A percentile compares a stretch with the other conserved stretches of the same genome.
phyloP scores from a whole-genome alignment of 495 filamentous ascomycete species.

The Poronia punctata region DNA sequence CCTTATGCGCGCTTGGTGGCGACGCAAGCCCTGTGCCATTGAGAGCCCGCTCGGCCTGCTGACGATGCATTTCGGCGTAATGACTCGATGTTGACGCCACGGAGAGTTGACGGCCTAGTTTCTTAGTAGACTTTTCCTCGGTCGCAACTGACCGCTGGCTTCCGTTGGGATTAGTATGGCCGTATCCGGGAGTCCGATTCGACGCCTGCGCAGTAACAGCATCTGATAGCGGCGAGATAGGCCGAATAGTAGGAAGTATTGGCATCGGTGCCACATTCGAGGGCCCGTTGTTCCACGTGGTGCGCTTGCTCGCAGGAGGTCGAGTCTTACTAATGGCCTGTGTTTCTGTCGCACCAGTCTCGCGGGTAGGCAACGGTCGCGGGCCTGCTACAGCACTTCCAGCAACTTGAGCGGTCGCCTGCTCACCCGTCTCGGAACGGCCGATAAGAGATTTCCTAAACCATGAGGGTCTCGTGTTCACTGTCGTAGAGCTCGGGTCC shows the following conservation, averaged over 20 bases:
- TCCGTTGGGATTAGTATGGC: conserved; percentile 33
- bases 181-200: conserved; percentile 41
- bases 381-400: conserved; percentile 30
- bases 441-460: conserved; percentile 89
- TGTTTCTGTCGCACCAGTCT: conserved; percentile 45
- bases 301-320: conserved; percentile 61
- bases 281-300: conserved; percentile 76
- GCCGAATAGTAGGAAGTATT: conserved; percentile 91
- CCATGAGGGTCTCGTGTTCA: conserved; percentile 87
- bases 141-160: conserved; percentile 21
- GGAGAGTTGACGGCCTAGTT: conserved; percentile 92
- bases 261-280: conserved; percentile 91
- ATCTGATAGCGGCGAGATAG: conserved; percentile 88
- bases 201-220: conserved; percentile 83
- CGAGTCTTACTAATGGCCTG: conserved; percentile 50
- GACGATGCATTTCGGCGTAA: conserved; percentile 75
- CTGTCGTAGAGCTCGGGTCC: conserved; percentile 56
- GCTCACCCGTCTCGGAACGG: conserved; percentile 42
- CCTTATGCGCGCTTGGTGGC: conserved; percentile 65
- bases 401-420: conserved; percentile 11
- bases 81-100: conserved; percentile 91
- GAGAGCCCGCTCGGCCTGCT: conserved; percentile 84
- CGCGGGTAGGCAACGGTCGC: conserved; percentile 53
- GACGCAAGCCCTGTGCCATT: conserved; percentile 69
- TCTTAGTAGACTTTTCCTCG: conserved; percentile 76